Base-by-base conservation (phyloP, 352 stramenopile genomes). In the Phytophthora agathidicida region DNA sequence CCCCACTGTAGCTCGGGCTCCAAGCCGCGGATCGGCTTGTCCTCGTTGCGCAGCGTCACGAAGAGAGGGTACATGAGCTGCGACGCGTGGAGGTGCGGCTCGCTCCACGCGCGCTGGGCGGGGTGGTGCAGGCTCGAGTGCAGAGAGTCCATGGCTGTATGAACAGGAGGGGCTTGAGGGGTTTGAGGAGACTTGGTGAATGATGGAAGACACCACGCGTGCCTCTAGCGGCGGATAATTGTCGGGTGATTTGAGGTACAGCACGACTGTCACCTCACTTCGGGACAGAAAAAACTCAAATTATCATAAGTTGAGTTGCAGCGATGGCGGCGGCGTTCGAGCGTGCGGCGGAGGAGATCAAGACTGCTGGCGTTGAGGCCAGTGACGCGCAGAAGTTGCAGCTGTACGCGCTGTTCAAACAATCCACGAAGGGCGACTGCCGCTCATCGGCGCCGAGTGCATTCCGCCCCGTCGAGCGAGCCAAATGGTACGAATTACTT, bases 61-160 rank as follows among this genome's bases (percentile, higher is more conserved):
- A 96, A 96, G n/a, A 96, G 75, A 47, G 88, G 88, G 73, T 94
- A 96, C 53, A 96, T 80, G 65, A 96, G 82, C 75, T 96, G 88
- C 55, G 83, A 93, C 60, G 83, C 80, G 65, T 96, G 88, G 39
- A 96, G 64, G 56, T 93, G 85, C 43, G 86, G 84, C 80, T 96
- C 88, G 49, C 79, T 91, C 88, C 88, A 96, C 13, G 83, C 76
- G 59, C 88, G 83, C 54, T 93, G 78, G 35, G 83, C 83, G 5
- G 81, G 68, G 61, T 94, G 86, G 67, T 94, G 83, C 67, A 96
- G 72, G 32, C 82, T 87, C 14, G 86, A 86, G 71, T 96, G 88
- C 46, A 96, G 66, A 7, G 60, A 71, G 44, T 74, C 60, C 65
- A 74, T 74, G 16, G 26, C 11, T 9, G 14, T 10, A 10, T 11